Evolutionary conservation across 2,329 filamentous ascomycete genomes (phyloP), one percentile per base, ranked within the genome.

Genomic region (Amesomyces nigricolor): DNA sequence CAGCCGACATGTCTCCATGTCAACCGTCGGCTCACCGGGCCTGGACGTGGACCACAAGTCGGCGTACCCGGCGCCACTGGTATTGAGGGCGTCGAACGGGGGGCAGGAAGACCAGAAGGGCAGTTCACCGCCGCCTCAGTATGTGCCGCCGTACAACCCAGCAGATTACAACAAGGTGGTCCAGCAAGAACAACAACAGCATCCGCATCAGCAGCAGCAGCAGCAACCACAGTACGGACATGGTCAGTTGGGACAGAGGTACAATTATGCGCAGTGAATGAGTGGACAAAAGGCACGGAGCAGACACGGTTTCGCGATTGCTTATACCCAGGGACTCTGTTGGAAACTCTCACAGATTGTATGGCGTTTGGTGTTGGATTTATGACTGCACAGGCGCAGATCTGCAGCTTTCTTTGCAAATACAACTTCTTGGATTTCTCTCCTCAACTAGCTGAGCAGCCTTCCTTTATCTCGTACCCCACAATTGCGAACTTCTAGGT

Each of bases 21-120:
- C 67, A 0, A 73, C 73, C 0, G 66, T 68, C 26, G 61, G 66
- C 2, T 77, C 73, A 0, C 75, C 75, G 0, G 68, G 64, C 2
- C 64, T 73, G 0, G 68, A 64, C 2, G 64, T 73, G 0, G 72
- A 73, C n/a, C 69, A 71, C 49, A 74, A 73, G 61, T 11, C 32
- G 65, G 64, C 1, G 77, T 74, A 53, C 61, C 22, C 74, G 0
- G 68, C 70, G 0, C 77, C 78, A 53, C 58, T 81, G 26, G 56
- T 75, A 3, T 73, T 78, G 2, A 78, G 64, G 8, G 78, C 81
- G 68, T 75, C 73, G 1, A 63, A 58, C 0, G 77, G 78, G 60
- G 77, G 79, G 65, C 65, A 78, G 59, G 61, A 61, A 7, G 56
- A 58, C 29, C 62, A 69, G n/a, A 63, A 58, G 50, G 56, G 61